Percentiles rank a stretch among this genome's conserved stretches.
Evolutionary conservation across 768 basidiomycete species (phyloP).

Genomic region (Chlorophyllum brunneum): DNA sequence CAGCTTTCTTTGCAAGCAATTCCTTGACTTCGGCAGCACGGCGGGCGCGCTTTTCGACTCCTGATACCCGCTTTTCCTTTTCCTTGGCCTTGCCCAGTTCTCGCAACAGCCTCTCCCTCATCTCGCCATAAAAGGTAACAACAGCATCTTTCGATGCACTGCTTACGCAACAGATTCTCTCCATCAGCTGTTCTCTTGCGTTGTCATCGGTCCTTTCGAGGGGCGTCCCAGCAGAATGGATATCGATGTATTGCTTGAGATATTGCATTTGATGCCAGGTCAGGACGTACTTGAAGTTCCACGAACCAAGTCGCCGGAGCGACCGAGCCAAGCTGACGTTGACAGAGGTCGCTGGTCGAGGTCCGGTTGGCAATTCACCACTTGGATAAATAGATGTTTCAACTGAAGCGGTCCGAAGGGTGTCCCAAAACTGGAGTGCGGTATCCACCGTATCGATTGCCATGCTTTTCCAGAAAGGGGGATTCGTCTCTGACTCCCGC

Average conservation of each 20-base stretch:
- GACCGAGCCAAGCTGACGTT: conserved; percentile 36
- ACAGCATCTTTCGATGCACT: conserved; percentile 54
- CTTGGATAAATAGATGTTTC: conserved; percentile 25
- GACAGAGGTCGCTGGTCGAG: conserved; percentile 15
- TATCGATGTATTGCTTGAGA: conserved; percentile 48
- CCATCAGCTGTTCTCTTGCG: conserved; percentile 30
- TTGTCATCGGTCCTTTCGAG: conserved; percentile 42
- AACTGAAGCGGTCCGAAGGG: conserved; percentile 45
- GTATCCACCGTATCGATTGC: conserved; percentile 35
- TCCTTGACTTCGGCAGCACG: conserved; percentile 44
- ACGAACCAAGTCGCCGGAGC: conserved; percentile 57
- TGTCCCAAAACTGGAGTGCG: conserved; percentile 52
- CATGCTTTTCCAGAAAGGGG: conserved; percentile 52
- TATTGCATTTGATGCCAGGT: conserved; percentile 69
- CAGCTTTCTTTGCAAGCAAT: conserved; percentile 58
- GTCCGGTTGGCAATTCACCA: conserved; percentile 4
- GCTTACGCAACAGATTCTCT: conserved; percentile 47
- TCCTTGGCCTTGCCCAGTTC: conserved; percentile 41
- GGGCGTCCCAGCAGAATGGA: conserved; percentile 38
- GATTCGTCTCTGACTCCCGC: conserved; percentile 45
- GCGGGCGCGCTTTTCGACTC: conserved; percentile 28
- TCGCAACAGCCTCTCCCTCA: conserved; percentile 32
- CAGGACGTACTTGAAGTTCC: conserved; percentile 58
- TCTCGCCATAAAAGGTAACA: conserved; percentile 37
- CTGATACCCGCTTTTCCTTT: conserved; percentile 28